Base-by-base conservation (phyloP, 176 grass and related monocot genomes). In the Phoenix dactylifera region DNA sequence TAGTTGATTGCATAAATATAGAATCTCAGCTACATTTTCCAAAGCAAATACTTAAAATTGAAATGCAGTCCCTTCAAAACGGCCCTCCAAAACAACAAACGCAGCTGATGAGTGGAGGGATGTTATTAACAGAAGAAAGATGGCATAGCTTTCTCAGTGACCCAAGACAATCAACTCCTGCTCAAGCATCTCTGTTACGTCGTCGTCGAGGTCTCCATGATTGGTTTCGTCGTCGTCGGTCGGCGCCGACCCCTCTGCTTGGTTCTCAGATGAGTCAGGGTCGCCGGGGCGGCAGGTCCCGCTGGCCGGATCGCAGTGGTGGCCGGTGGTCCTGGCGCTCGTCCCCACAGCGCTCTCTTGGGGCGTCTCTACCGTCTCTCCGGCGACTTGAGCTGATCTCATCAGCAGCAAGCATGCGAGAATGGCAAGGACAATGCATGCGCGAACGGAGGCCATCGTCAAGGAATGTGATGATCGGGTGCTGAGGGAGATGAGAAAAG, bases 211-310 rank as follows among this genome's bases (percentile, higher is more conserved):
- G 10, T 12, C 35, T 12, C 1, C 1, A 44, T 2, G 9, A 9
- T 76, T 79, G 29, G 73, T 58, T 54, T 71, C 64, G 51, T 55
- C 50, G 16, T 57, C 65, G 57, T 9, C 2, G 53, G 55, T 59
- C 23, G 49, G 25, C 35, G 71, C 16, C 56, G 57, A 62, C 44
- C 79, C 84, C 80, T 93, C 84, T 76, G 81, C 89, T 72, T 76
- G 69, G 74, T 88, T 93, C 58, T 79, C 84, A 12, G 84, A 80
- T 62, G 82, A 64, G 24, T 75, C 67, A 4, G 30, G 50, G 17
- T 79, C 80, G 15, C 80, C 80, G 7, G 82, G 66, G 53, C 62
- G 83, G 77, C 89, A 93, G 25, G 80, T 73, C 63, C 62, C 39
- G 15, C 74, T 76, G 10, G 18, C 51, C 16, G 7, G 49, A 28